A percentile compares a stretch with the other conserved stretches of the same genome.
phyloP scores from a whole-genome alignment of 2,329 filamentous ascomycete species.

The Endoconidiophora laricicola region DNA sequence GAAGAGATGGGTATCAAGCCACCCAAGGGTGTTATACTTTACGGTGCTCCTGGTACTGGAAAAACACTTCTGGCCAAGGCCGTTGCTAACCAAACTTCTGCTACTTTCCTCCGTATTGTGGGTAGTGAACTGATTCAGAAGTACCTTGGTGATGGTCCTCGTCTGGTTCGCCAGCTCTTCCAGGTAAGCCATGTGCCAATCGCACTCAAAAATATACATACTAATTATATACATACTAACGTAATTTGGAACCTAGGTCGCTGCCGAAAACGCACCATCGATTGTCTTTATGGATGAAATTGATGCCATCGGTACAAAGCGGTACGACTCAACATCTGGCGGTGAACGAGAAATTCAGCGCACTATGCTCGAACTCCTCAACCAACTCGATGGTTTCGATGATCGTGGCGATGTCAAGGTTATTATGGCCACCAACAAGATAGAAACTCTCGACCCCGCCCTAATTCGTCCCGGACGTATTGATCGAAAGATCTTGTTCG shows the following conservation, averaged over 20 bases:
- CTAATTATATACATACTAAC: not conserved
- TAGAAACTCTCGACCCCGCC: constrained; percentile 89
- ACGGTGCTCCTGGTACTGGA: constrained; percentile 90
- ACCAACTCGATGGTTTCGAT: constrained; percentile 97
- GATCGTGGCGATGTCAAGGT: constrained; percentile 98
- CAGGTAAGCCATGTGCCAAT: constrained; percentile 34
- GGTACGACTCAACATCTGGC: constrained; percentile 92
- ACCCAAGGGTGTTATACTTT: constrained; percentile 97
- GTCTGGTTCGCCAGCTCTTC: constrained; percentile 90
- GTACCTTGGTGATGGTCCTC: constrained; percentile 89
- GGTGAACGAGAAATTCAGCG: constrained; percentile 95
- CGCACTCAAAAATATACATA: constrained; percentile 11
- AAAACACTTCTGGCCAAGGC: constrained; percentile 94
- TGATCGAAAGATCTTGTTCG: constrained; percentile 82
- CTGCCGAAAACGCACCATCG: constrained; percentile 85
- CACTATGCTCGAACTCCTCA: constrained; percentile 95
- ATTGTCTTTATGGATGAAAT: constrained; percentile 99
- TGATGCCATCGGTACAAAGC: constrained; percentile 95
- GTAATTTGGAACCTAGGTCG: constrained; percentile 39
- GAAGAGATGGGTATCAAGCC: constrained; percentile 99
- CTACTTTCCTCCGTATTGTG: constrained; percentile 92
- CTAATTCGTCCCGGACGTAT: constrained; percentile 95
- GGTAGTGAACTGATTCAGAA: constrained; percentile 97
- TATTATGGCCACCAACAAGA: constrained; percentile 99
- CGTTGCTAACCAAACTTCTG: constrained; percentile 96